These are phyloP conservation scores for Primulina eburnea DNA, from an alignment of 257 asterid species.

Conservation along the genomic window DNA sequence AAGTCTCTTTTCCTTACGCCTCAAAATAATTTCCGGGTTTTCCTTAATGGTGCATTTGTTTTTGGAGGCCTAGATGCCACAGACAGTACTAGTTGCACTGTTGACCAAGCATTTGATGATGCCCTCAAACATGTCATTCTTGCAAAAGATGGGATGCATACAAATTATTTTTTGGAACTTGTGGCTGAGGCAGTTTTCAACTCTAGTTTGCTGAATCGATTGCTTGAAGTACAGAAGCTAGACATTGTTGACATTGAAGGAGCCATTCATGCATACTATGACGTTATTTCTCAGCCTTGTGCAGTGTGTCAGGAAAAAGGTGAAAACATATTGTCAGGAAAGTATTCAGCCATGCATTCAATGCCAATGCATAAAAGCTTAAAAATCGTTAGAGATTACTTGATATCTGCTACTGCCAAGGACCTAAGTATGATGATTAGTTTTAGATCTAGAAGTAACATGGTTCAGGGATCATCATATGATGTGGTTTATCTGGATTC, in stretches of 20 bases:
- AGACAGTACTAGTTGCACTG: slow-evolving; percentile 33
- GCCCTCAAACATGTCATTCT: slow-evolving; percentile 55
- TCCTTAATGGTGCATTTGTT: slow-evolving; percentile 73
- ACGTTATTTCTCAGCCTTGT: slow-evolving; percentile 67
- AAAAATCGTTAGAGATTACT: slow-evolving; percentile 68
- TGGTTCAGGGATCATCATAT: slow-evolving; percentile 44
- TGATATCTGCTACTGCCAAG: slow-evolving; percentile 94
- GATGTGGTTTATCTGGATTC: slow-evolving; percentile 54
- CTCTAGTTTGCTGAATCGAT: slow-evolving; percentile 62
- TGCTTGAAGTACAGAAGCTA: slow-evolving; percentile 87
- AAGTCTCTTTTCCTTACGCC: slow-evolving; percentile 67
- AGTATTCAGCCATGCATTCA: slow-evolving; percentile 60
- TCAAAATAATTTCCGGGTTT: slow-evolving; percentile 90
- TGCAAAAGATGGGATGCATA: slow-evolving; percentile 67
- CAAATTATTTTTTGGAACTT: slow-evolving; percentile 59
- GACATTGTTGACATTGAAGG: slow-evolving; percentile 85
- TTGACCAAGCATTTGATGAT: slow-evolving; percentile 57
- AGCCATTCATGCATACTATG: slow-evolving; percentile 86
- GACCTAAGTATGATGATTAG: slow-evolving; percentile 92
- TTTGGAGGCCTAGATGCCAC: slow-evolving; percentile 76
- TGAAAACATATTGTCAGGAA: slow-evolving; percentile 38
- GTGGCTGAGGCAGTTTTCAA: slow-evolving; percentile 59
- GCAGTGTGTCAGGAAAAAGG: slow-evolving; percentile 46
- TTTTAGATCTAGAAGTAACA: slow-evolving; percentile 52
- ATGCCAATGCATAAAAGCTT: slow-evolving; percentile 55